A percentile compares a stretch with the other conserved stretches of the same genome.
These are phyloP conservation scores for Calonectria hawksworthii DNA, from an alignment of 2,329 filamentous ascomycete species.

Conservation along the genomic window DNA sequence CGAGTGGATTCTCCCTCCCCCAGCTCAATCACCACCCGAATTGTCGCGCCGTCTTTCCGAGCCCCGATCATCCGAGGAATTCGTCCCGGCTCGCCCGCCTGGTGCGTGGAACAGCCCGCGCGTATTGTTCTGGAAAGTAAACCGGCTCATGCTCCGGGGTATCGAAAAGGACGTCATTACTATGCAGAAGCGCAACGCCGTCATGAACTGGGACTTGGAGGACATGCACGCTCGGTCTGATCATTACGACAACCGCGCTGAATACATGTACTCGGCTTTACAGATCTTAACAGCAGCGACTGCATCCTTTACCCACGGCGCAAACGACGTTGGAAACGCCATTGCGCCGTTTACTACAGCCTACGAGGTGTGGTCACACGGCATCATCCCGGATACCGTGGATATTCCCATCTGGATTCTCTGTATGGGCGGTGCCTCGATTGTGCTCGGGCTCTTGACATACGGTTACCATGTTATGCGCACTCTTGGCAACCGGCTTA, in stretches of 20 bases:
- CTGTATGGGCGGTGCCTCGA: slow-evolving; percentile 61
- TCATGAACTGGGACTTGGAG: slow-evolving; percentile 62
- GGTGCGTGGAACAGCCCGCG: slow-evolving; percentile 58
- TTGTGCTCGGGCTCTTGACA: slow-evolving; percentile 71
- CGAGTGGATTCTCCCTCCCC: slow-evolving; percentile 49
- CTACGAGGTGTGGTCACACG: slow-evolving; percentile 63
- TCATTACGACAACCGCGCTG: slow-evolving; percentile 67
- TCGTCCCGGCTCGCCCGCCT: slow-evolving; percentile 50
- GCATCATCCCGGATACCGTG: slow-evolving; percentile 52
- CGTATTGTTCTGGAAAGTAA: slow-evolving; percentile 57
- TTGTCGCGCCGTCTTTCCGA: slow-evolving; percentile 27
- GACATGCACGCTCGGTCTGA: slow-evolving; percentile 63
- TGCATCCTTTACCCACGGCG: slow-evolving; percentile 69
- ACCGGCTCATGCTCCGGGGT: slow-evolving; percentile 59
- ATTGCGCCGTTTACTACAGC: slow-evolving; percentile 66
- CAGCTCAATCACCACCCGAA: slow-evolving; percentile 40
- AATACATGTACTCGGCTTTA: slow-evolving; percentile 64
- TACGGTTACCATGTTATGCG: slow-evolving; percentile 76
- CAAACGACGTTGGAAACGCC: slow-evolving; percentile 69
- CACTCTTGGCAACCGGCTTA: slow-evolving; percentile 68
- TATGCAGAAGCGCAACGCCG: slow-evolving; percentile 60
- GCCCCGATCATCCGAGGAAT: slow-evolving; percentile 30
- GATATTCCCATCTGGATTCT: slow-evolving; percentile 65
- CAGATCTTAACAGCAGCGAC: slow-evolving; percentile 66
- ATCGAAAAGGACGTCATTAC: slow-evolving; percentile 63